Conservation (phyloP, 2,329 filamentous ascomycete genomes). For the Periconia sp. region DNA sequence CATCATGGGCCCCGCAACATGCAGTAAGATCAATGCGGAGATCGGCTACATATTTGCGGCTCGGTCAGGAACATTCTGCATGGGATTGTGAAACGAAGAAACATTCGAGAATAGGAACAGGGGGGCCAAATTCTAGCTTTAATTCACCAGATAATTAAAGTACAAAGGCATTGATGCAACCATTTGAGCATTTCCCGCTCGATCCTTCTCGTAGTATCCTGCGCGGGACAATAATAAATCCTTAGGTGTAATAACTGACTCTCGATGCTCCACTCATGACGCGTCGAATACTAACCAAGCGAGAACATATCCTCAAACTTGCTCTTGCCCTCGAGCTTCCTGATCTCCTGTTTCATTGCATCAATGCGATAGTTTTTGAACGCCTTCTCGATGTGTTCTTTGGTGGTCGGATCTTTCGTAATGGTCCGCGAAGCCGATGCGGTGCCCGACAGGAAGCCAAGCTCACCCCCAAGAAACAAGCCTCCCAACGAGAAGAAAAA, state of each 20-base stretch:
- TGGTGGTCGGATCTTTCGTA: constrained; percentile 55
- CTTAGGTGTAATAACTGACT: too few relatives aligned
- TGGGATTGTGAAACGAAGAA: not conserved
- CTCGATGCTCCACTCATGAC: not conserved
- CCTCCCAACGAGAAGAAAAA: constrained; percentile 64
- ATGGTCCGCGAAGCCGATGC: constrained; percentile 58
- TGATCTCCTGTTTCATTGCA: constrained; percentile 61
- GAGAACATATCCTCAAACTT: constrained; percentile 32
- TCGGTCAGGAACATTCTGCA: not conserved
- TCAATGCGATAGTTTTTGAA: constrained; percentile 66
- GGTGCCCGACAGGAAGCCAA: constrained; percentile 61
- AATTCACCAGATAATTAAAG: too few relatives aligned
- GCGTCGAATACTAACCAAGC: not conserved
- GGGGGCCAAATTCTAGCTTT: not conserved
- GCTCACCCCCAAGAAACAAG: constrained; percentile 65
- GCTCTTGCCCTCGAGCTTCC: constrained; percentile 53
- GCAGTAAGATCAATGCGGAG: not conserved
- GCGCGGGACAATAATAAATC: too few relatives aligned
- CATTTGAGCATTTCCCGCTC: too few relatives aligned
- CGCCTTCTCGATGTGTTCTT: constrained; percentile 62
- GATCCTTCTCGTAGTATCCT: too few relatives aligned
- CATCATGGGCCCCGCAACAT: not conserved
- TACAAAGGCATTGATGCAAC: too few relatives aligned
- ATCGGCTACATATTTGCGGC: not conserved
- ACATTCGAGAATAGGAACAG: not conserved